Conservation (phyloP, 2,329 filamentous ascomycete species). For the Emericellopsis atlantica region DNA sequence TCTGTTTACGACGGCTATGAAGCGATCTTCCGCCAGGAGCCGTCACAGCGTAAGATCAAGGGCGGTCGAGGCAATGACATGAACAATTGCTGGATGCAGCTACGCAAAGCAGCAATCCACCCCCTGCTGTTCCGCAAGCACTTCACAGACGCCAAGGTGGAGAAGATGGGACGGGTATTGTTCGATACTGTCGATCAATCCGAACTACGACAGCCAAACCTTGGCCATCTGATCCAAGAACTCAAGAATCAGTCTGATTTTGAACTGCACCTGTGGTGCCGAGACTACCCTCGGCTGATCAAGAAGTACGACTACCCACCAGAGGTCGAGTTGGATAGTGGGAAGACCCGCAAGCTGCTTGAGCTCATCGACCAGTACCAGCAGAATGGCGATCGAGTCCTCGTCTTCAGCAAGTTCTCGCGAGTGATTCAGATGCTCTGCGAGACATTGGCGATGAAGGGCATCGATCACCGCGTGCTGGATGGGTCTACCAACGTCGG, state of each 20-base stretch:
- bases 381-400: conserved; percentile 68
- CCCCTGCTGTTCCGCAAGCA: conserved; percentile 75
- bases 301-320: conserved; percentile 39
- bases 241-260: conserved; percentile 50
- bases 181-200: conserved; percentile 52
- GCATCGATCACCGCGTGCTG: conserved; percentile 70
- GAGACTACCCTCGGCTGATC: conserved; percentile 40
- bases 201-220: conserved; percentile 37
- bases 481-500: conserved; percentile 75
- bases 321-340: conserved; percentile 47
- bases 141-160: conserved; percentile 63
- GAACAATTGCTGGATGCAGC: conserved; percentile 73
- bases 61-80: conserved; percentile 37
- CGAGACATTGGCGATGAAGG: conserved; percentile 61
- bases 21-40: conserved; percentile 50
- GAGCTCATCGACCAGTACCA: conserved; percentile 63
- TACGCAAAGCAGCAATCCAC: conserved; percentile 87
- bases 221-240: conserved; percentile 40
- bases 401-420: conserved; percentile 91
- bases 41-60: conserved; percentile 38
- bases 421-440: conserved; percentile 84
- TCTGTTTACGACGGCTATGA: conserved; percentile 58
- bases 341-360: conserved; percentile 75
- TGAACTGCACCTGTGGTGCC: conserved; percentile 53
- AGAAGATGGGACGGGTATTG: conserved; percentile 66